Conservation (phyloP, 2,329 filamentous ascomycete species). For the Thielaviopsis cerberus region DNA sequence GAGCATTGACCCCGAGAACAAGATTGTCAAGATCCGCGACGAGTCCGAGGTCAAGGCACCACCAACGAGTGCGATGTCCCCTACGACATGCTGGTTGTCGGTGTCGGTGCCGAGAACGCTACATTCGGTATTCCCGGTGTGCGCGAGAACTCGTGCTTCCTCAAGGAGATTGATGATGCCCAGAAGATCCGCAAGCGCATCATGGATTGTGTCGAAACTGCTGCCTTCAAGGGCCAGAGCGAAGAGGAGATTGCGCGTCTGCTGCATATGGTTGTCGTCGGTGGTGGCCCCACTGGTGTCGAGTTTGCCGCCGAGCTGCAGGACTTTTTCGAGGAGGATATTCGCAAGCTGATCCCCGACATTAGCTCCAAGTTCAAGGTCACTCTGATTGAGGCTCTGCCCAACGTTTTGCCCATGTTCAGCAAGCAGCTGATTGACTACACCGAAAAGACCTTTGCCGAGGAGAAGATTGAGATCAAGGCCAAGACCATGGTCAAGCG, state of each 20-base stretch:
- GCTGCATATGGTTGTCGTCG: conserved; percentile 91
- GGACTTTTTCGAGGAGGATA: conserved; percentile 96
- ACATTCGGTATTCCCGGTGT: conserved; percentile 97
- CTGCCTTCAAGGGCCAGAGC: conserved; percentile 90
- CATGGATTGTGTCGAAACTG: conserved; percentile 98
- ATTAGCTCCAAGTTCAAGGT: conserved; percentile 92
- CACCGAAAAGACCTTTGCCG: conserved; percentile 96
- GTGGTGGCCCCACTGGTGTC: conserved; percentile 88
- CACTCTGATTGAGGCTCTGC: conserved; percentile 89
- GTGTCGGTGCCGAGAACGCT: conserved; percentile 93
- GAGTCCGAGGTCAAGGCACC: conserved; percentile 77
- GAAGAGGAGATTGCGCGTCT: conserved; percentile 79
- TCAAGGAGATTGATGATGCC: conserved; percentile 94
- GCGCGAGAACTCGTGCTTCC: conserved; percentile 84
- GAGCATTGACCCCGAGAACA: conserved; percentile 83
- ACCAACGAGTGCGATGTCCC: conserved; percentile 70
- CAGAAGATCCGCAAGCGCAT: conserved; percentile 95
- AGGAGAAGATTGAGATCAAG: conserved; percentile 92
- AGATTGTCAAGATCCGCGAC: conserved; percentile 75
- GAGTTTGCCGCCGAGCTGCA: conserved; percentile 97
- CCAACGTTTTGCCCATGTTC: conserved; percentile 93
- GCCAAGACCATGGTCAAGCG: conserved; percentile 99
- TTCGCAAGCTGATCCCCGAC: conserved; percentile 94
- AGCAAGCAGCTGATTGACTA: conserved; percentile 98
- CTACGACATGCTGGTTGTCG: conserved; percentile 95